phyloP scores from a whole-genome alignment of 2,329 filamentous ascomycete species.

The Arthroderma uncinatum region DNA sequence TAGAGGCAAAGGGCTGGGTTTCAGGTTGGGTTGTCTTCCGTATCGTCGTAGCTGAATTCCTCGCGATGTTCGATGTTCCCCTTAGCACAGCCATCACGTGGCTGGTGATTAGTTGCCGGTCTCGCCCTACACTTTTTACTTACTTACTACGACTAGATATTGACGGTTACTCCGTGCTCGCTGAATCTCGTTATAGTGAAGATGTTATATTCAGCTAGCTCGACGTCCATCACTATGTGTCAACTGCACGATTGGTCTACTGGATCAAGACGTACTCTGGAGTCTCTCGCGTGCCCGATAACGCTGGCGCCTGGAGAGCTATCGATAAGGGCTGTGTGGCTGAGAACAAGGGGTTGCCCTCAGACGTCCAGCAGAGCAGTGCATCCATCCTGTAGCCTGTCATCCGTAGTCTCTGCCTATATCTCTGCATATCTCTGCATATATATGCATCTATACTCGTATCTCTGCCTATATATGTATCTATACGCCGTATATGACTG shows the following conservation, averaged over 20 bases:
- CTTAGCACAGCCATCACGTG: constrained; percentile 2
- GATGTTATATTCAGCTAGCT: too few species aligned
- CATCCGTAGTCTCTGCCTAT: background rate
- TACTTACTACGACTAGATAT: too few species aligned
- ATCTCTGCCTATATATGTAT: too few species aligned
- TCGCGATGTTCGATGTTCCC: background rate
- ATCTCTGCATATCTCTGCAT: background rate
- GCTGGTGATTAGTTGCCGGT: background rate
- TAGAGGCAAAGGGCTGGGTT: background rate
- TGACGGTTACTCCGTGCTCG: too few species aligned
- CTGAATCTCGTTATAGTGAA: too few species aligned
- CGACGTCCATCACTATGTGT: too few species aligned
- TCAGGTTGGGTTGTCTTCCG: background rate
- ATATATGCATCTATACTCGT: too few species aligned
- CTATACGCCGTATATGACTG: too few species aligned
- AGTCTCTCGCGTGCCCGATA: background rate
- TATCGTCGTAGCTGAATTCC: background rate
- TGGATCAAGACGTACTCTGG: too few species aligned
- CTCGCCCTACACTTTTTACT: too few species aligned
- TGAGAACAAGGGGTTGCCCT: background rate
- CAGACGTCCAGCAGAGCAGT: background rate
- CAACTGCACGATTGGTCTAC: too few species aligned
- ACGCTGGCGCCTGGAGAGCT: background rate
- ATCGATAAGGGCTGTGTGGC: background rate
- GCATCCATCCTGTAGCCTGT: background rate